phyloP scores from a whole-genome alignment of 2,329 filamentous ascomycete species.

The Stagonosporopsis chrysanthemi region DNA sequence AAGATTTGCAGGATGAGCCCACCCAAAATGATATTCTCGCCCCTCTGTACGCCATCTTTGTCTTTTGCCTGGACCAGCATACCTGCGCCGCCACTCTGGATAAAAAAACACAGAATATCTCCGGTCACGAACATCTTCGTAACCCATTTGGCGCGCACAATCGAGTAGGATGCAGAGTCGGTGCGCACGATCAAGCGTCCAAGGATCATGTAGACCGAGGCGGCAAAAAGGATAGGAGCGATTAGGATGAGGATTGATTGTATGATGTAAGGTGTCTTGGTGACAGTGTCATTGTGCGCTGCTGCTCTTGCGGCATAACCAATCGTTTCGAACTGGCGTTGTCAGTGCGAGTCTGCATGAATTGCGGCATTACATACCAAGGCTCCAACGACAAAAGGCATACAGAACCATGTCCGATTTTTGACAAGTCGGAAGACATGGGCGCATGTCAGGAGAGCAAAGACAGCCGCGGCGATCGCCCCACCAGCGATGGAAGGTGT shows the following conservation, averaged over 20 bases:
- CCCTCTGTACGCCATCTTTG: slow-evolving; percentile 41
- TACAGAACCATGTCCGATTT: slow-evolving; percentile 60
- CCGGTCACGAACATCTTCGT: slow-evolving; percentile 64
- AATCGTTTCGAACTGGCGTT: slow-evolving; percentile 46
- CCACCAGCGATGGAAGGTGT: slow-evolving; percentile 58
- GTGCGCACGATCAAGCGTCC: slow-evolving; percentile 53
- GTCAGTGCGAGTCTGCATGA: slow-evolving; percentile 1
- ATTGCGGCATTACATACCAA: slow-evolving; percentile 51
- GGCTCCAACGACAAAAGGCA: slow-evolving; percentile 58
- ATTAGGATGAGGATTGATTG: slow-evolving; percentile 53
- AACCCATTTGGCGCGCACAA: slow-evolving; percentile 56
- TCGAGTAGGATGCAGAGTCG: slow-evolving; percentile 53
- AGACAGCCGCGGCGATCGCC: slow-evolving; percentile 58
- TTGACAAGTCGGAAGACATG: slow-evolving; percentile 56
- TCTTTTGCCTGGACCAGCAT: slow-evolving; percentile 47
- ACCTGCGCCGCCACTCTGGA: slow-evolving; percentile 60
- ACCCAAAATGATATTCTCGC: slow-evolving; percentile 62
- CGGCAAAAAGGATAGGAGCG: slow-evolving; percentile 57
- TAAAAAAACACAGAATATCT: slow-evolving; percentile 61
- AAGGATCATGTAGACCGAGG: slow-evolving; percentile 58
- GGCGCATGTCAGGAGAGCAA: slow-evolving; percentile 51
- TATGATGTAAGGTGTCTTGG: slow-evolving; percentile 49
- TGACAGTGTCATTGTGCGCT: slow-evolving; percentile 41
- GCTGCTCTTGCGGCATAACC: slow-evolving; percentile 46
- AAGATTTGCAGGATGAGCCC: slow-evolving; percentile 66